Evolutionary conservation across 2,329 filamentous ascomycete species (phyloP), one percentile per base, ranked within the genome.

Genomic region (Clarireedia paspali): DNA sequence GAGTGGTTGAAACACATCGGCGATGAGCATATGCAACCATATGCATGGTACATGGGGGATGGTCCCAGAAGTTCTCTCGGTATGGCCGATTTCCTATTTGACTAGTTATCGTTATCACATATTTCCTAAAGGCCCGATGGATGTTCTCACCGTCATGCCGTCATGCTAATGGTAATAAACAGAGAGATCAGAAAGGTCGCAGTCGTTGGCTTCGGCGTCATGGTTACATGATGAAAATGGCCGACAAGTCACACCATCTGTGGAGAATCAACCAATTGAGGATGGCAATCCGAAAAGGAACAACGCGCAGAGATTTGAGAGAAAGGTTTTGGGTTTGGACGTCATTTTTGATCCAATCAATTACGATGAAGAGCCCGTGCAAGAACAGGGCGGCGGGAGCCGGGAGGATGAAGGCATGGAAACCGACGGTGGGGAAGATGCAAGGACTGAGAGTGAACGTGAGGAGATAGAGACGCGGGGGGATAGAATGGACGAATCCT

Each of bases 21-120:
- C 53, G 66, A 74, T 58, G 64, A 62, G n/a, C 83, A 86, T 63
- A 68, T 85, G 46, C 64, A 73, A 12, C 75, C 77, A 2, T 70
- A 80, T 55, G 70, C 73, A 39, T 85, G 82, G 82, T 75, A 83
- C 59, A 71, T 78, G 44, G 83, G 83, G 15, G 83, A 85, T 52
- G 83, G 83, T 0, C 77, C 77, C 7, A 72, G 68, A 55, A 70
- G 59, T 42, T 58, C 59, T 56, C 46, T 64, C 38, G 59, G 64
- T 66, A 60, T 54, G 55, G 40, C 30, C 7, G 7, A 24, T 40
- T n/a, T 53, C 9, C 7, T 55, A 47, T 44, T 26, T 46, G 9
- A 20, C 39, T 40, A 6, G 2, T 38, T 15, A 4, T 40, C 7
- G 9, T 20, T 40, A 14, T 40, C 14, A 40, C 39, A n/a, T 40